These are phyloP conservation scores for Sordariomycetes sp. DNA, from an alignment of 2,329 filamentous ascomycete genomes.

Conservation along the genomic window DNA sequence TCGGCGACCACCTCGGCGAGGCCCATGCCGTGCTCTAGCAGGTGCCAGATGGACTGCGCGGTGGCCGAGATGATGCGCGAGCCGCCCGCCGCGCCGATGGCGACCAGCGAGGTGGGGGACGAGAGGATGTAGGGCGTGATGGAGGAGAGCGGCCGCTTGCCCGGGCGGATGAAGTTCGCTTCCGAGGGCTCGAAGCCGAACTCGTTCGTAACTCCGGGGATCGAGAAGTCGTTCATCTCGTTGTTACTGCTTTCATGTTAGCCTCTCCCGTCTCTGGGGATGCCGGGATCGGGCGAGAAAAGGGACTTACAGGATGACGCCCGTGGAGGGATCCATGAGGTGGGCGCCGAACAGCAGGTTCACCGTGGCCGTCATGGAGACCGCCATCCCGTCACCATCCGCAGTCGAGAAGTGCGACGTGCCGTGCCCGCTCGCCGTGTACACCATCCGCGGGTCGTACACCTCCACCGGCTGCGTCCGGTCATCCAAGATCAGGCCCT, in stretches of 20 bases:
- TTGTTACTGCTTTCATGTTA: constrained; percentile 31
- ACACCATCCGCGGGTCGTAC: constrained; percentile 61
- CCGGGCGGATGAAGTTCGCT: constrained; percentile 70
- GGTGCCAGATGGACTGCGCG: constrained; percentile 61
- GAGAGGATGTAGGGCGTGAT: constrained; percentile 71
- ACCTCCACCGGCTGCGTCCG: constrained; percentile 59
- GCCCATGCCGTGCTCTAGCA: constrained; percentile 53
- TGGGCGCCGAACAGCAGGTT: constrained; percentile 78
- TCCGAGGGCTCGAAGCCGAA: constrained; percentile 77
- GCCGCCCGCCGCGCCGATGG: constrained; percentile 69
- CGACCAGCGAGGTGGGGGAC: constrained; percentile 51
- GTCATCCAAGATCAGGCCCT: constrained; percentile 58
- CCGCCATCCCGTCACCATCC: constrained; percentile 62
- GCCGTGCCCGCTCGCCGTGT: constrained; percentile 58
- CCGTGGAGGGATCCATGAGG: constrained; percentile 70
- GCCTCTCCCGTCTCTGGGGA: constrained; percentile 8
- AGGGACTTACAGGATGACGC: constrained; percentile 32
- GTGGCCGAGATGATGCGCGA: constrained; percentile 75
- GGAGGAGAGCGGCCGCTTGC: constrained; percentile 75
- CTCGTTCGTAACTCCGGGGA: constrained; percentile 64
- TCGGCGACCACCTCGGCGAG: constrained; percentile 50
- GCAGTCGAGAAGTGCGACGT: constrained; percentile 65
- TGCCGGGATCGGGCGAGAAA: neutral
- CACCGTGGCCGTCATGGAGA: constrained; percentile 77
- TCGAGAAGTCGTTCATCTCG: constrained; percentile 74